These are phyloP conservation scores for Euryodendron excelsum DNA, from an alignment of 148 eudicot genomes.

Conservation along the genomic window DNA sequence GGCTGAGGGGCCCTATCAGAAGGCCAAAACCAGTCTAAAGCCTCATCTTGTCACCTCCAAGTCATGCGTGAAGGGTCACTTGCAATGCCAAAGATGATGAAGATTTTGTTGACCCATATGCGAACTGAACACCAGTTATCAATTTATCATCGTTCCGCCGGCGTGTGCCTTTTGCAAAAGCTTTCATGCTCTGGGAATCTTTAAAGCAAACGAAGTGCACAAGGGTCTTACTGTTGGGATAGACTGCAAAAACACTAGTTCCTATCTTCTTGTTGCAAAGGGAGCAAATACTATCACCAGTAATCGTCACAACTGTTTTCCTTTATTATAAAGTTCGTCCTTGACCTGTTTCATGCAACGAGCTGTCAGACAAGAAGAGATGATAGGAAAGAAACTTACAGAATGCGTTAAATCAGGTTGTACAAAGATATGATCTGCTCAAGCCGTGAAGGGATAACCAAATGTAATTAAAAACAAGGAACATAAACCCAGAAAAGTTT, in stretches of 20 bases:
- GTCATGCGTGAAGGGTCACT: too few relatives aligned
- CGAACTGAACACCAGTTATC: neutral
- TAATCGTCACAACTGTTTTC: constrained; percentile 80
- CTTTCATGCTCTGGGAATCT: constrained; percentile 94
- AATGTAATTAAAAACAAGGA: neutral
- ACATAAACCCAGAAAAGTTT: neutral
- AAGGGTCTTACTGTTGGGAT: constrained; percentile 83
- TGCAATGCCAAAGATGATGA: too few relatives aligned
- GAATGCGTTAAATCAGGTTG: neutral
- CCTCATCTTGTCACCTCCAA: neutral
- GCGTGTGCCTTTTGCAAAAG: constrained; percentile 60
- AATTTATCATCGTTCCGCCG: constrained; percentile 44
- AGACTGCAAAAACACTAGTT: constrained; percentile 98
- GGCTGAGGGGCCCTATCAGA: too few relatives aligned
- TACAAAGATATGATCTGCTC: neutral
- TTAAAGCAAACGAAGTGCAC: constrained; percentile 97
- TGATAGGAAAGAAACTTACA: neutral
- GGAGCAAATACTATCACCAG: constrained; percentile 79
- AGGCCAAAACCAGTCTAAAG: neutral
- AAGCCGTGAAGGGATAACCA: constrained; percentile 1
- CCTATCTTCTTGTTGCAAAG: constrained; percentile 98
- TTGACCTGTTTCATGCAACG: constrained; percentile 56
- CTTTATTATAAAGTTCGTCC: constrained; percentile 82
- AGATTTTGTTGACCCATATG: neutral
- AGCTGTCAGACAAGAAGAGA: neutral